These are phyloP conservation scores for Hericium erinaceus DNA, from an alignment of 768 basidiomycete species.

Conservation along the genomic window DNA sequence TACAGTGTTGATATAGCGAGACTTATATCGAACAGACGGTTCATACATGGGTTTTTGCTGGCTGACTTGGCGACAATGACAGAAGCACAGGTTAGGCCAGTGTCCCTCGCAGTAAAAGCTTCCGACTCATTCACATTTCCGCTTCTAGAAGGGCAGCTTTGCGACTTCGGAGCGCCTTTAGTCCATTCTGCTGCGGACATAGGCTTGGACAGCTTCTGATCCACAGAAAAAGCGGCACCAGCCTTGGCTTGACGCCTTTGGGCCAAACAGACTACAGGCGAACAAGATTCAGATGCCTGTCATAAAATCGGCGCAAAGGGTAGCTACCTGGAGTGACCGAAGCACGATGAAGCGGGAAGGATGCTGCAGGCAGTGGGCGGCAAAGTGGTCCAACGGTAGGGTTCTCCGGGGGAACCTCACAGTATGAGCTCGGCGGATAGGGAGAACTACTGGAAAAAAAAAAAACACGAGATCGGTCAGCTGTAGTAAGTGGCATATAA, in stretches of 20 bases:
- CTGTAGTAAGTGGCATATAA: too few species aligned
- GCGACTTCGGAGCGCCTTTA: background rate
- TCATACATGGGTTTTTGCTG: background rate
- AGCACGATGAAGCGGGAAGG: conserved; percentile 18
- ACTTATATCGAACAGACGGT: background rate
- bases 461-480: background rate
- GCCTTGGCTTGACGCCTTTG: conserved; percentile 9
- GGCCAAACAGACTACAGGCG: conserved; percentile 7
- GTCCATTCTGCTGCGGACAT: too few species aligned
- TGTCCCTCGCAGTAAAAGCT: too few species aligned
- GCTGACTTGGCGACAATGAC: too few species aligned
- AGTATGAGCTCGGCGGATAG: conserved; percentile 31
- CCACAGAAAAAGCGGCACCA: background rate
- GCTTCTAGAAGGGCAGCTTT: background rate
- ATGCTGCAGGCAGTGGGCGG: conserved; percentile 31
- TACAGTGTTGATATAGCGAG: background rate
- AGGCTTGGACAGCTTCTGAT: background rate
- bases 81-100: too few species aligned
- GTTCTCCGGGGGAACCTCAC: conserved; percentile 31
- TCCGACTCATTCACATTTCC: too few species aligned
- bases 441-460: conserved; percentile 21
- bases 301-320: background rate
- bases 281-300: background rate
- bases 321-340: conserved; percentile 25
- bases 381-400: conserved; percentile 30